Percentiles rank a stretch among this genome's conserved stretches.
Evolutionary conservation across 345 rosid genomes (phyloP).

Genomic region (Populus alba): DNA sequence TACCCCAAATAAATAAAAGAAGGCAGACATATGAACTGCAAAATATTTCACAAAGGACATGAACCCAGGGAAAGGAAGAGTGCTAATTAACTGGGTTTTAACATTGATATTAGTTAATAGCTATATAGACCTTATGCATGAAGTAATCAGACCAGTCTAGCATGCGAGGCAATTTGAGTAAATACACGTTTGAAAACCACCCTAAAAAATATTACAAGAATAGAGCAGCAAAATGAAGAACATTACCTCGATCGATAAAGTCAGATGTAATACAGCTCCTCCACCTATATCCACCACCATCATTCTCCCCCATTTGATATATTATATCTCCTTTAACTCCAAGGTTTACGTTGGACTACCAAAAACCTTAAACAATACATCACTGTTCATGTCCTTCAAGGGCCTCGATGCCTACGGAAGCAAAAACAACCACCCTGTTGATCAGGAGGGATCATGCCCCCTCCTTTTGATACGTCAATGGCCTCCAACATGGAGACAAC

Average conservation of each 20-base stretch:
- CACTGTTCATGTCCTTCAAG: constrained; percentile 34
- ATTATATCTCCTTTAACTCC: not conserved
- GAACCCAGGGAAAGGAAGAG: not conserved
- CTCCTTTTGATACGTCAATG: constrained; percentile 88
- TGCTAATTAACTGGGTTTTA: not conserved
- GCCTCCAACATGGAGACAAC: constrained; percentile 83
- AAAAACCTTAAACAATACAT: not conserved
- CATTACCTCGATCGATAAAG: constrained; percentile 32
- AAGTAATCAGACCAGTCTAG: constrained; percentile 9
- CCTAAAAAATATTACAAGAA: constrained; percentile 8
- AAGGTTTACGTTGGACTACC: constrained; percentile 10
- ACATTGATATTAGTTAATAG: not conserved
- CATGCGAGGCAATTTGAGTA: constrained; percentile 13
- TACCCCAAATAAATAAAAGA: not conserved
- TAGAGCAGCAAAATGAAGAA: constrained; percentile 18
- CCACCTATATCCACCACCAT: constrained; percentile 15
- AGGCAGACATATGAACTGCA: not conserved
- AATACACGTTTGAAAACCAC: constrained; percentile 15
- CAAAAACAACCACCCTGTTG: constrained; percentile 85
- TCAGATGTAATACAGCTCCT: constrained; percentile 15
- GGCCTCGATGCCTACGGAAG: constrained; percentile 71
- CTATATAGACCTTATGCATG: constrained; percentile 12
- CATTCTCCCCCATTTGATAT: constrained; percentile 4
- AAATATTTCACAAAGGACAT: not conserved
- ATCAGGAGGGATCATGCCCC: constrained; percentile 90